Evolutionary conservation across 257 asterid genomes (phyloP).

Genomic region (Cruciata laevipes): DNA sequence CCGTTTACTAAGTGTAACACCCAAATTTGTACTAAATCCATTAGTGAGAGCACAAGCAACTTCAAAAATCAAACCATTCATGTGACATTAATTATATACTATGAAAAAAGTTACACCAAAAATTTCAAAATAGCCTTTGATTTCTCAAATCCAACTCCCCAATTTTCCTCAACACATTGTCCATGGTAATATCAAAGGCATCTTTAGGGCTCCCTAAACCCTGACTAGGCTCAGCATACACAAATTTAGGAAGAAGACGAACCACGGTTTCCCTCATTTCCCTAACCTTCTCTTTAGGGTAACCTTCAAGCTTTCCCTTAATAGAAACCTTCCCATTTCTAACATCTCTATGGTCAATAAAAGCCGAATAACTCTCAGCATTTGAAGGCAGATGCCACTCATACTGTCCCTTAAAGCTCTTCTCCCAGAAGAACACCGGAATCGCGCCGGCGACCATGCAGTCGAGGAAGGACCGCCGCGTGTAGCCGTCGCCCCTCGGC

Average conservation of each 20-base stretch:
- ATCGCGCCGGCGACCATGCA: slow-evolving; percentile 1
- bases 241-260: background rate
- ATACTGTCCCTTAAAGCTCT: background rate
- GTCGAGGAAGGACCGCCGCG: background rate
- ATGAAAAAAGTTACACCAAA: too few species aligned
- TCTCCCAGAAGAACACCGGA: slow-evolving; percentile 5
- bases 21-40: background rate
- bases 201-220: background rate
- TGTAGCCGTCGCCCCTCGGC: background rate
- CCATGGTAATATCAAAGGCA: slow-evolving; percentile 2
- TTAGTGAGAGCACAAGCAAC: background rate
- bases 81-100: too few species aligned
- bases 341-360: background rate
- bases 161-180: background rate
- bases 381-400: slow-evolving; percentile 3
- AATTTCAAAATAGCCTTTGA: too few species aligned
- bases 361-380: slow-evolving; percentile 7
- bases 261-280: slow-evolving; percentile 3
- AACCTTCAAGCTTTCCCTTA: background rate
- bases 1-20: too few species aligned
- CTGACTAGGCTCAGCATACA: slow-evolving; percentile 2
- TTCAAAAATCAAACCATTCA: too few species aligned
- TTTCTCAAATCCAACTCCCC: background rate
- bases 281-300: background rate
- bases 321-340: background rate